A percentile compares a stretch with the other conserved stretches of the same genome.
Conservation (phyloP, 352 stramenopile genomes). For the Phytophthora idaei region DNA sequence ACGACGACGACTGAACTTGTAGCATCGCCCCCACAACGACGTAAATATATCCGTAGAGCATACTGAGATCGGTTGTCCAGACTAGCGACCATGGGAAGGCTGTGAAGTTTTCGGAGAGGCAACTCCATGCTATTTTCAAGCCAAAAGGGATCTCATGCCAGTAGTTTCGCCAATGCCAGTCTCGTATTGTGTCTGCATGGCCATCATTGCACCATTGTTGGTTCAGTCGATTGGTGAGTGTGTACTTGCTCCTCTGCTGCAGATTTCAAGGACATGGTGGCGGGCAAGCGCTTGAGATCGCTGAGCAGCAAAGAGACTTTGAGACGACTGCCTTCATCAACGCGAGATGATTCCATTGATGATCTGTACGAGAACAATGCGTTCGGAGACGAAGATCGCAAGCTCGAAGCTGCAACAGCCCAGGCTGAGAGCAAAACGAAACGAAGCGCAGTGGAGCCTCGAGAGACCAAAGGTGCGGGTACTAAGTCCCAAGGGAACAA, state of each 20-base stretch:
- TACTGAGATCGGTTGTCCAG: slow-evolving; percentile 12
- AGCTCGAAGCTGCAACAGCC: slow-evolving; percentile 18
- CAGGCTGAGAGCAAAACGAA: slow-evolving; percentile 26
- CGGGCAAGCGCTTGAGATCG: slow-evolving; percentile 25
- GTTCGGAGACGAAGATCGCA: slow-evolving; percentile 61
- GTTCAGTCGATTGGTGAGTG: slow-evolving; percentile 11
- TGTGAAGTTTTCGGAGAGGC: not conserved
- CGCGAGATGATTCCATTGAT: slow-evolving; percentile 65
- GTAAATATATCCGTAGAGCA: slow-evolving; percentile 25
- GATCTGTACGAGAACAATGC: slow-evolving; percentile 83
- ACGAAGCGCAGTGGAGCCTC: slow-evolving; percentile 5
- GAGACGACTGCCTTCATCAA: slow-evolving; percentile 26
- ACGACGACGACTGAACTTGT: slow-evolving; percentile 20
- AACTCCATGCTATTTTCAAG: slow-evolving; percentile 29
- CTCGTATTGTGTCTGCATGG: slow-evolving; percentile 9
- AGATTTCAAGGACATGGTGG: slow-evolving; percentile 29
- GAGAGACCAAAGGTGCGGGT: slow-evolving; percentile 16
- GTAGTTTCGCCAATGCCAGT: slow-evolving; percentile 34
- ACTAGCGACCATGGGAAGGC: slow-evolving; percentile 10
- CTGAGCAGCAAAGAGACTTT: slow-evolving; percentile 31
- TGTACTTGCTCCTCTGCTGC: slow-evolving; percentile 12
- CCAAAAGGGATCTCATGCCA: slow-evolving; percentile 12
- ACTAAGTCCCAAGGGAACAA: slow-evolving; percentile 25
- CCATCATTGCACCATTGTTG: slow-evolving; percentile 24
- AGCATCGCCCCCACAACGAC: slow-evolving; percentile 7